Percentiles rank a stretch among this genome's conserved stretches.
phyloP scores from a whole-genome alignment of 2,329 filamentous ascomycete species.

The Hypoxylon sp. region DNA sequence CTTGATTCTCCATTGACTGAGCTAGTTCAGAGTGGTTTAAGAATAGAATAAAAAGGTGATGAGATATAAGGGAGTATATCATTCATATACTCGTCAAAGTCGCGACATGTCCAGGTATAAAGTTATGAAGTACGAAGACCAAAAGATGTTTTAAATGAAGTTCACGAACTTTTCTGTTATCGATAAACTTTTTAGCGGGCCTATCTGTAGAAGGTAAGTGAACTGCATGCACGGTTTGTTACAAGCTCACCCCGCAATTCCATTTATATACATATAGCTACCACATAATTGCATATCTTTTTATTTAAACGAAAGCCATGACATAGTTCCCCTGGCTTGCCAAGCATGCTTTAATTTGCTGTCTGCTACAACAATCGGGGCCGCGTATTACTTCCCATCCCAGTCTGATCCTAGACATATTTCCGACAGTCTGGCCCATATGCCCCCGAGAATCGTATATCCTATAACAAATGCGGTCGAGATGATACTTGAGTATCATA shows the following conservation, averaged over 20 bases:
- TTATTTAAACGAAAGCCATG: constrained; percentile 8
- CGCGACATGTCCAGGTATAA: too few relatives aligned
- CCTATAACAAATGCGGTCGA: constrained; percentile 25
- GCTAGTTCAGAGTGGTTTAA: neutral
- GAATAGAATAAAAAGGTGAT: too few relatives aligned
- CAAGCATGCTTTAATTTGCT: constrained; percentile 33
- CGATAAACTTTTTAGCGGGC: constrained; percentile 35
- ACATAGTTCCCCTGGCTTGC: constrained; percentile 25
- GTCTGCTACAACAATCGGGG: constrained; percentile 18
- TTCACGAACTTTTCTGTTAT: constrained; percentile 28
- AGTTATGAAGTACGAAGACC: too few relatives aligned
- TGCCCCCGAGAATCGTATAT: constrained; percentile 3
- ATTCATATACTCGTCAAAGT: too few relatives aligned
- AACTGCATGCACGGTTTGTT: too few relatives aligned
- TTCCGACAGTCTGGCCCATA: constrained; percentile 16
- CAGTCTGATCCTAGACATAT: constrained; percentile 15
- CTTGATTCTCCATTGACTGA: too few relatives aligned
- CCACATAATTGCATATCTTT: constrained; percentile 1
- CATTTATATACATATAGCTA: neutral
- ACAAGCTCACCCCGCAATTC: too few relatives aligned
- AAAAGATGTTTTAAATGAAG: constrained; percentile 5
- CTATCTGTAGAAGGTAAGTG: neutral
- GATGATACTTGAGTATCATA: constrained; percentile 37
- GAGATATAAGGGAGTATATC: too few relatives aligned
- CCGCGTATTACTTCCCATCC: constrained; percentile 1